Conservation (phyloP, 2,329 filamentous ascomycete species). For the Mycocentrospora acerina region DNA sequence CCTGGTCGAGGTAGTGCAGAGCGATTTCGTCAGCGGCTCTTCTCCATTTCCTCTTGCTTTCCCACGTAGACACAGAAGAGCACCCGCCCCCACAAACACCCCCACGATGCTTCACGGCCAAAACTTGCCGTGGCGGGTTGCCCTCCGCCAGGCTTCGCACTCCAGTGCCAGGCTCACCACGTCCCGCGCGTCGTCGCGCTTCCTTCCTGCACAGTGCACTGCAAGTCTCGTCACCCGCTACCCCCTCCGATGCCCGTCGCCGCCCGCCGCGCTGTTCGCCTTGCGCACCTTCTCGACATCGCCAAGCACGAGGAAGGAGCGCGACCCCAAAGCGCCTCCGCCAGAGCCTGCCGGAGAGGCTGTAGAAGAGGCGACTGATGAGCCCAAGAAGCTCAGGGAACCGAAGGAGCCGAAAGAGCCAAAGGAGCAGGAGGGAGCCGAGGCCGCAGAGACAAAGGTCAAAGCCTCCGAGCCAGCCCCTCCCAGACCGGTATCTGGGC, state of each 20-base stretch:
- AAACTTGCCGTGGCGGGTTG: conserved; percentile 65
- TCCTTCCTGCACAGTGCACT: conserved; percentile 33
- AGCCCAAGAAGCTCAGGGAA: conserved; percentile 44
- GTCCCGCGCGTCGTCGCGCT: conserved; percentile 24
- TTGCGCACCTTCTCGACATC: conserved; percentile 45
- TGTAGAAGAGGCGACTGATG: conserved; percentile 44
- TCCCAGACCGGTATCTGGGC: conserved; percentile 57
- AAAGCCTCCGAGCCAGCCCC: conserved; percentile 54
- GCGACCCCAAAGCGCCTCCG: conserved; percentile 52
- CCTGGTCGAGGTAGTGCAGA: too few relatives aligned
- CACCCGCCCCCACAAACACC: too few relatives aligned
- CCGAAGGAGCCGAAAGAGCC: conserved; percentile 47
- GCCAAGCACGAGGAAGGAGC: conserved; percentile 56
- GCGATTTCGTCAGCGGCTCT: too few relatives aligned
- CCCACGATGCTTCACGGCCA: conserved; percentile 62
- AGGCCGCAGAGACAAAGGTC: conserved; percentile 45
- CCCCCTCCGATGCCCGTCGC: conserved; percentile 25
- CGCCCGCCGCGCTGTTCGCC: conserved; percentile 35
- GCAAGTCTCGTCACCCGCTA: conserved; percentile 27
- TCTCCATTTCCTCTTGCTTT: too few relatives aligned
- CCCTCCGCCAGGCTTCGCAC: conserved; percentile 54
- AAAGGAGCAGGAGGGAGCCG: conserved; percentile 47
- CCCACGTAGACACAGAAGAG: too few relatives aligned
- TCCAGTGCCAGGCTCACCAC: conserved; percentile 39
- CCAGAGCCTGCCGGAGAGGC: conserved; percentile 47